Base-by-base conservation (phyloP, 1,284 basidiomycete genomes). In the Pterula multifida region DNA sequence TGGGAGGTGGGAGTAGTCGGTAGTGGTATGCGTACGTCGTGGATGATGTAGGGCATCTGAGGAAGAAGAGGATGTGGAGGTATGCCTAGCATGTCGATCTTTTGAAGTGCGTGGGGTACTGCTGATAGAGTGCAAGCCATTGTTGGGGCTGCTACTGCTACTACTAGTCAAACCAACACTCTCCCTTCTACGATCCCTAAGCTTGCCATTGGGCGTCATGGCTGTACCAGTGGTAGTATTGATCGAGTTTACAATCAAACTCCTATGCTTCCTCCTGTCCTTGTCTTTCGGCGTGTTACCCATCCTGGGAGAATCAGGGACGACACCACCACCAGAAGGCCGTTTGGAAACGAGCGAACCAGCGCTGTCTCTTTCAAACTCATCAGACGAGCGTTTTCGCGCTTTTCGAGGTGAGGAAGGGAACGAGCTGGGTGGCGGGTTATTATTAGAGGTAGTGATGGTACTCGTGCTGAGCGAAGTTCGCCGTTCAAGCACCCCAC, bases 1-100 rank as follows among this genome's bases (percentile, higher is more conserved):
- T 6, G 90, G 90, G 2, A 93, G 70, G 61, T 90, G 88, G 0
- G 90, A 90, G 65, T 89, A 91, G 63, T 92, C 89, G n/a, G 79
- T 77, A 45, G 75, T n/a, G n/a, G n/a, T 71, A 54, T 77, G 76
- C 46, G 73, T 71, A 36, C 81, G 79, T 26, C 82, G 77, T 36
- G 74, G 60, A 57, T 66, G 65, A 50, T 59, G 57, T 49, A 70
- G 71, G 21, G 73, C 69, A 54, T 71, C 75, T 2, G 80, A 79
- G 2, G 79, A 74, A 3, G 80, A 77, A n/a, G 85, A 81, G 48
- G 81, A 73, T 0, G 72, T 70, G 26, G 85, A 88, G 22, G 73
- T 66, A 56, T 86, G 85, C 57, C 81, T 71, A 22, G 70, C 64
- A 61, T 86, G 85, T 51, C 39, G 39, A 42, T 42, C 39, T 19